Conservation (phyloP, 2,329 filamentous ascomycete genomes). For the Tolypocladium ophioglossoides region DNA sequence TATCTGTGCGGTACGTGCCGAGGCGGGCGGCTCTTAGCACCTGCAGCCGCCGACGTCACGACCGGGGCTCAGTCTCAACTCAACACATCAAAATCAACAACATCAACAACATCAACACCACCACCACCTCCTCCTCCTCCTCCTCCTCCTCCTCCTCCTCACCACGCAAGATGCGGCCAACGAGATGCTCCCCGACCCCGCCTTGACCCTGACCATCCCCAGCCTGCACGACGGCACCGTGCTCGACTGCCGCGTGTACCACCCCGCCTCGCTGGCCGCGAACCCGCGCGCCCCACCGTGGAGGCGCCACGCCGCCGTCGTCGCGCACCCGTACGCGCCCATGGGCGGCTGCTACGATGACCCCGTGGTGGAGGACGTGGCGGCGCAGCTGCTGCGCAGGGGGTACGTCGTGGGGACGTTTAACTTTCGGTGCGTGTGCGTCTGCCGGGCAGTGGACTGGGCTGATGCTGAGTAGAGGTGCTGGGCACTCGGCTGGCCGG, state of each 20-base stretch:
- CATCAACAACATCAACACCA: not conserved
- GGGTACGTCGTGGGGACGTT: conserved; percentile 79
- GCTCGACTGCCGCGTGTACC: conserved; percentile 77
- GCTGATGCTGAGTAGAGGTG: conserved; percentile 48
- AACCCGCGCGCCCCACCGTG: conserved; percentile 25
- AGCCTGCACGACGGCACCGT: conserved; percentile 68
- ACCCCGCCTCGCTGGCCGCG: conserved; percentile 41
- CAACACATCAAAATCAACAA: too few species aligned
- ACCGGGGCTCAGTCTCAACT: too few species aligned
- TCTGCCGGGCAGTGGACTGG: not conserved
- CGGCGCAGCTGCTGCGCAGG: conserved; percentile 50
- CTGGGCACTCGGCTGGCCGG: conserved; percentile 58
- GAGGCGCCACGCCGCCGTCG: conserved; percentile 44
- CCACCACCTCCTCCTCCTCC: too few species aligned
- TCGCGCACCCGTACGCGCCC: conserved; percentile 87
- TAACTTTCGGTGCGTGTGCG: conserved; percentile 64
- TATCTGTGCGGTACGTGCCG: not conserved
- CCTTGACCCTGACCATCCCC: conserved; percentile 64
- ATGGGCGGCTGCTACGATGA: conserved; percentile 83
- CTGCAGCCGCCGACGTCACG: not conserved
- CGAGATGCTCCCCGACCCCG: conserved; percentile 45
- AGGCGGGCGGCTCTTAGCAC: not conserved
- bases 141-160: too few species aligned
- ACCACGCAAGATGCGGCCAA: conserved; percentile 5
- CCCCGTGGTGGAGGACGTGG: conserved; percentile 58